Base-by-base conservation (phyloP, 345 rosid species). In the Rhodamnia rubescens region DNA sequence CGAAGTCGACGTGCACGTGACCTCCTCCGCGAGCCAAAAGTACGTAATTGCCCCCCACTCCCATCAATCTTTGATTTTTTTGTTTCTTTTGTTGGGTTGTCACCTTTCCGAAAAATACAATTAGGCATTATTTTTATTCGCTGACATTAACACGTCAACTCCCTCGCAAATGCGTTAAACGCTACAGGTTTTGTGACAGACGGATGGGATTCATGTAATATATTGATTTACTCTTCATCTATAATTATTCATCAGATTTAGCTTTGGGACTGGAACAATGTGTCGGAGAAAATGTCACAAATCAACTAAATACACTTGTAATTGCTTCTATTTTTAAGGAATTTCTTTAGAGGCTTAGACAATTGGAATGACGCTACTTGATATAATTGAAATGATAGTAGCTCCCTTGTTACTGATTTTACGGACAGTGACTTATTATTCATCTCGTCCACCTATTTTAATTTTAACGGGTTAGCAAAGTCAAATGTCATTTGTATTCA, bases 401-500 rank as follows among this genome's bases (percentile, higher is more conserved):
- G 78, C 7, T 69, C 44, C 16, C 44, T 18, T 0, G 40, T 20
- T 22, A 32, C 24, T 18, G 2, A 27, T 29, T 61, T 15, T 0
- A 61, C 6, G 1, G 8, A 8, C 11, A 36, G n/a, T 0, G 1
- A 20, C 13, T 10, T 0, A 5, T 32, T 36, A 69, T 69, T 69
- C 78, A 40, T 3, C 74, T 27, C 74, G 20, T 20, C 1, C 40
- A 15, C 1, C 42, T 0, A 15, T 27, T 61, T 21, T 29, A 29
- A 15, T 61, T 3, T 0, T 29, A 29, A 7, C 0, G 0, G 8
- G 42, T 64, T 9, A 8, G 11, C 20, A 22, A 3, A 53, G 54
- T 6, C 4, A 16, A 20, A 8, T 1, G 22, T 64, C 36, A 29
- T 61, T 8, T 42, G 18, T 16, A 20, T 36, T 13, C 7, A 20